phyloP scores from a whole-genome alignment of 352 stramenopile genomes.

The Phytophthora citrophthora region DNA sequence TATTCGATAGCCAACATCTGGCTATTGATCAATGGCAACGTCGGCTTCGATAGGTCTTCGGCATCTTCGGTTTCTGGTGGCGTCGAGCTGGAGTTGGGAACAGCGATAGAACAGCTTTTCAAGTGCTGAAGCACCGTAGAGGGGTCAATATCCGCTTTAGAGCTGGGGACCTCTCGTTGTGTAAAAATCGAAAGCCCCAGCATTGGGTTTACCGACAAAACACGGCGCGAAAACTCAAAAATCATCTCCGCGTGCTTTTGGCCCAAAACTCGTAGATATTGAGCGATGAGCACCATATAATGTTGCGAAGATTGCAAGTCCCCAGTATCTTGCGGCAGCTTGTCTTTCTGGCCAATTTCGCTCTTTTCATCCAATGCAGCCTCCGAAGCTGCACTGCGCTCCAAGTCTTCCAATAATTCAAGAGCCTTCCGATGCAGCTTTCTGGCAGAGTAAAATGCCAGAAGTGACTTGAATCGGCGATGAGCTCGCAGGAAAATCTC shows the following conservation, averaged over 20 bases:
- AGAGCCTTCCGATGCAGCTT: constrained; percentile 82
- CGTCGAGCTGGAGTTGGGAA: not conserved
- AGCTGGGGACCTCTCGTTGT: constrained; percentile 51
- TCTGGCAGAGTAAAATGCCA: constrained; percentile 75
- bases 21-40: constrained; percentile 61
- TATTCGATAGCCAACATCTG: constrained; percentile 83
- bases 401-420: constrained; percentile 81
- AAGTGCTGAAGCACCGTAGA: constrained; percentile 67
- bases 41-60: constrained; percentile 18
- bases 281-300: constrained; percentile 66
- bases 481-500: constrained; percentile 84
- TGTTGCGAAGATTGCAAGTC: constrained; percentile 47
- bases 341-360: not conserved
- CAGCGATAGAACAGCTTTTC: constrained; percentile 57
- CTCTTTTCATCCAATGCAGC: constrained; percentile 12
- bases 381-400: constrained; percentile 54
- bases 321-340: not conserved
- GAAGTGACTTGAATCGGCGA: constrained; percentile 57
- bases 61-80: constrained; percentile 11
- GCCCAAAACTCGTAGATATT: constrained; percentile 71
- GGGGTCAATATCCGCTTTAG: constrained; percentile 70
- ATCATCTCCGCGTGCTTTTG: constrained; percentile 74
- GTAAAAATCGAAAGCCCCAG: constrained; percentile 85
- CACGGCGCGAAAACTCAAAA: constrained; percentile 82
- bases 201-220: constrained; percentile 59